Percentiles rank a stretch among this genome's conserved stretches.
These are phyloP conservation scores for Eucalyptus fibrosa DNA, from an alignment of 345 rosid genomes.

Conservation along the genomic window DNA sequence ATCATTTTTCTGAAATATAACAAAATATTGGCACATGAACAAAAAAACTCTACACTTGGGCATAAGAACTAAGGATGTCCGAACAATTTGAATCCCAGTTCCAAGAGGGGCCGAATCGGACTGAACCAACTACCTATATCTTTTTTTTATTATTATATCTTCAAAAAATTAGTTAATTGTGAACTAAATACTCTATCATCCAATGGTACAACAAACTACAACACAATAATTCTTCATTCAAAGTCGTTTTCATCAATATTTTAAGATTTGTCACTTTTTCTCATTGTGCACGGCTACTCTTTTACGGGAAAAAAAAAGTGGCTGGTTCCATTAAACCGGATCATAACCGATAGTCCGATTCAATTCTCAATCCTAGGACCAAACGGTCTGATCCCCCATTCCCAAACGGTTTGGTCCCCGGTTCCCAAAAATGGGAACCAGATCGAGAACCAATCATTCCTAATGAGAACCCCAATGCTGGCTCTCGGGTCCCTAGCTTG, in stretches of 20 bases:
- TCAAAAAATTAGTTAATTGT: too few species aligned
- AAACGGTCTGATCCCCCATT: fast-evolving
- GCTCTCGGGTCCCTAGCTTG: fast-evolving
- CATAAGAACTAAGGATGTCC: fast-evolving
- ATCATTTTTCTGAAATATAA: not conserved
- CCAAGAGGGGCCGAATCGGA: fast-evolving
- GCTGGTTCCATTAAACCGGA: fast-evolving
- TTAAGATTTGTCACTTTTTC: fast-evolving
- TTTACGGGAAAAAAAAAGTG: too few species aligned
- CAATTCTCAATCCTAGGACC: fast-evolving
- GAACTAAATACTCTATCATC: too few species aligned
- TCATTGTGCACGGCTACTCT: fast-evolving
- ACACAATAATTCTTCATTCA: too few species aligned
- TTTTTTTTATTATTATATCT: not conserved
- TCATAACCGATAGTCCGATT: fast-evolving
- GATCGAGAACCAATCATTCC: fast-evolving
- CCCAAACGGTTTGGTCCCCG: fast-evolving
- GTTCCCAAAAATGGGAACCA: fast-evolving
- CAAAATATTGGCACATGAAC: fast-evolving
- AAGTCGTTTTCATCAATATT: fast-evolving
- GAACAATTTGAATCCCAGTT: fast-evolving
- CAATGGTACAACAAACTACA: too few species aligned
- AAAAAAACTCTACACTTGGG: not conserved
- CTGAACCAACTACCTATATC: not conserved
- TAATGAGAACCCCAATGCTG: not conserved